Base-by-base conservation (phyloP, 805 yeast genomes). In the Saccharomycopsis javanensis region DNA sequence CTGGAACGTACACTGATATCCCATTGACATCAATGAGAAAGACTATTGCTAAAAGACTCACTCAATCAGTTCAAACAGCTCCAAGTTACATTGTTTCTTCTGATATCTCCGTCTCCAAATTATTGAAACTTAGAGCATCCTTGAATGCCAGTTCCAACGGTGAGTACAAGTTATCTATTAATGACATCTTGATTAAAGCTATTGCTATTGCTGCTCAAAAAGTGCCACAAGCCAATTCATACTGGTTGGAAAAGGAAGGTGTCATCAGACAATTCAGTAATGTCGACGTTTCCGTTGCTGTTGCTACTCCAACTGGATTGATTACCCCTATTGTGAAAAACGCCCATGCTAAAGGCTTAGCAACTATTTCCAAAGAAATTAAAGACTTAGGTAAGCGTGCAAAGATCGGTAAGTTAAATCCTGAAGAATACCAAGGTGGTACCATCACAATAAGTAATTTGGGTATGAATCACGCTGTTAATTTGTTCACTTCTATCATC, bases 381-480 rank as follows among this genome's bases (percentile, higher is more conserved):
- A 94, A 94, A 79, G 97, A 86, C 65, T 80, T 94, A 65, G 98
- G 97, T 65, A 87, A 87, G 79, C 88, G 94, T 75, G 99, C 99
- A 61, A 90, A 92, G 75, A 89, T 79, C 60, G 90, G 89, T 75
- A 94, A 92, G 79, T 83, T 94, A 71, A 69, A 75, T 64, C 99
- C 99, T 62, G 96, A 89, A 73, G 99, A 94, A 77, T 94, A 87
- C 85, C 96, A 89, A 80, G 99, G 99, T 67, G 99, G 99, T 70
- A 91, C 99, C 66, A 88, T 94, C 73, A 90, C 97, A 72, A 92
- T 94, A 69, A 94, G 98, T 64, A 94, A 94, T 85, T 79, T 94
- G 79, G 99, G 99, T 71, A 94, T 94, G 99, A 94, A 94, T 83
- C 81, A 76, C 58, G 98, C 99, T 57, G 97, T 92, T 51, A 79